A percentile compares a stretch with the other conserved stretches of the same genome.
phyloP scores from a whole-genome alignment of 257 asterid species.

The Przewalskia tangutica region DNA sequence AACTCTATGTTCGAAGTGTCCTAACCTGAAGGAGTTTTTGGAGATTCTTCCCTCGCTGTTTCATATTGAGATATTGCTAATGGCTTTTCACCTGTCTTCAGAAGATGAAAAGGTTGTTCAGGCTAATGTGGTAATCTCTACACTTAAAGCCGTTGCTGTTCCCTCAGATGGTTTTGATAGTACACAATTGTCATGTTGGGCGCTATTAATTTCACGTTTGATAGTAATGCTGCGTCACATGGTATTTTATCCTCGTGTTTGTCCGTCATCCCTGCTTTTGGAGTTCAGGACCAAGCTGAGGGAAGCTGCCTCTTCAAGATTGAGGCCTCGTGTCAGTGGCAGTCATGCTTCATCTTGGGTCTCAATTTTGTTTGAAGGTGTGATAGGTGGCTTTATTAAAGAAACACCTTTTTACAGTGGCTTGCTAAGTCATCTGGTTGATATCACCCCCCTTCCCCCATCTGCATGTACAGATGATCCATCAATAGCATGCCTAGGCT shows the following conservation, averaged over 20 bases:
- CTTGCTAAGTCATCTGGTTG: slow-evolving; percentile 72
- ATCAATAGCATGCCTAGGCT: slow-evolving; percentile 35
- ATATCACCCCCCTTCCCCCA: slow-evolving; percentile 62
- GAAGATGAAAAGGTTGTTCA: slow-evolving; percentile 53
- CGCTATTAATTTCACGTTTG: slow-evolving; percentile 70
- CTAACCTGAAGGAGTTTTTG: slow-evolving; percentile 52
- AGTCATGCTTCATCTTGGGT: slow-evolving; percentile 63
- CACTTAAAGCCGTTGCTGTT: slow-evolving; percentile 37
- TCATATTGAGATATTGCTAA: slow-evolving; percentile 73
- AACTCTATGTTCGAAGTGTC: slow-evolving; percentile 34
- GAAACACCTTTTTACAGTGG: slow-evolving; percentile 30
- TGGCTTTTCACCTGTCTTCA: slow-evolving; percentile 78
- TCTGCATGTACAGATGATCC: slow-evolving; percentile 40
- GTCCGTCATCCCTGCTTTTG: slow-evolving; percentile 65
- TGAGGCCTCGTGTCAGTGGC: slow-evolving; percentile 22
- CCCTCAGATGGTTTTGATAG: slow-evolving; percentile 41
- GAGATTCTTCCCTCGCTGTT: slow-evolving; percentile 71
- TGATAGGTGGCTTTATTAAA: slow-evolving; percentile 26
- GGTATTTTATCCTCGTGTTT: slow-evolving; percentile 53
- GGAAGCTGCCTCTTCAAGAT: slow-evolving; percentile 38
- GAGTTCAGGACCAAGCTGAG: slow-evolving; percentile 72
- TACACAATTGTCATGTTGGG: slow-evolving; percentile 77
- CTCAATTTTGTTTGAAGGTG: slow-evolving; percentile 47
- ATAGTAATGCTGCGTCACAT: slow-evolving; percentile 85
- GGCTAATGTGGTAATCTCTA: slow-evolving; percentile 42